These are phyloP conservation scores for Leucocoprinus leucothites DNA, from an alignment of 768 basidiomycete genomes.

Conservation along the genomic window DNA sequence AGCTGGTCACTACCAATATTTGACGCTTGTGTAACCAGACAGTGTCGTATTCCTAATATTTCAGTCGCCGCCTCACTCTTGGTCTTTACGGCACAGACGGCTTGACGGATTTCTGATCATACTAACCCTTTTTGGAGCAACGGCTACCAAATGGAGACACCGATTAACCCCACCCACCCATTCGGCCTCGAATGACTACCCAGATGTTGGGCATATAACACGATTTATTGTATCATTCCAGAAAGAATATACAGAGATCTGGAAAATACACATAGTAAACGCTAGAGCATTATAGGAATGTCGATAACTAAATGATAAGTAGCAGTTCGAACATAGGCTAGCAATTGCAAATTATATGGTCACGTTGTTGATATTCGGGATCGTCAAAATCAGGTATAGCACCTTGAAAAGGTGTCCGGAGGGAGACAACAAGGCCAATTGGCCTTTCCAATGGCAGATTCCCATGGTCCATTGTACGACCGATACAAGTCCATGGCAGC, in stretches of 20 bases:
- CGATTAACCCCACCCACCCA: not conserved
- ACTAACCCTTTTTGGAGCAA: slow-evolving; percentile 30
- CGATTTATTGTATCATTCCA: no score
- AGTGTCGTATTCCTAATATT: not conserved
- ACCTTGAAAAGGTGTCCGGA: slow-evolving; percentile 77
- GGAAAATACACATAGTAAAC: not conserved
- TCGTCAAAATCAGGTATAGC: slow-evolving; percentile 50
- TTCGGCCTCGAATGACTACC: no score
- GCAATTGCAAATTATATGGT: slow-evolving; percentile 6
- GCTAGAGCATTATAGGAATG: slow-evolving; percentile 5
- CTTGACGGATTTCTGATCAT: not conserved
- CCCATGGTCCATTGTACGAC: slow-evolving; percentile 65
- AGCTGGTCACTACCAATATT: not conserved
- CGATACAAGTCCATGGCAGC: slow-evolving; percentile 53
- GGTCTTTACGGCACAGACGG: slow-evolving; percentile 18
- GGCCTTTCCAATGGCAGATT: slow-evolving; percentile 49
- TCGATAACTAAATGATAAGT: not conserved
- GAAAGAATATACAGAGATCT: no score
- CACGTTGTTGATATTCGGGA: not conserved
- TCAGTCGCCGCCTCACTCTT: not conserved
- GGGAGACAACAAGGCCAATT: slow-evolving; percentile 78
- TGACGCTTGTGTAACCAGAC: not conserved
- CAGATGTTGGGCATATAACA: no score
- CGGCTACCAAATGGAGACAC: slow-evolving; percentile 28
- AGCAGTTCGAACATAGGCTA: slow-evolving; percentile 4